phyloP scores from a whole-genome alignment of 225 moss, liverwort and hornwort species.

The Marchantia paleacea region DNA sequence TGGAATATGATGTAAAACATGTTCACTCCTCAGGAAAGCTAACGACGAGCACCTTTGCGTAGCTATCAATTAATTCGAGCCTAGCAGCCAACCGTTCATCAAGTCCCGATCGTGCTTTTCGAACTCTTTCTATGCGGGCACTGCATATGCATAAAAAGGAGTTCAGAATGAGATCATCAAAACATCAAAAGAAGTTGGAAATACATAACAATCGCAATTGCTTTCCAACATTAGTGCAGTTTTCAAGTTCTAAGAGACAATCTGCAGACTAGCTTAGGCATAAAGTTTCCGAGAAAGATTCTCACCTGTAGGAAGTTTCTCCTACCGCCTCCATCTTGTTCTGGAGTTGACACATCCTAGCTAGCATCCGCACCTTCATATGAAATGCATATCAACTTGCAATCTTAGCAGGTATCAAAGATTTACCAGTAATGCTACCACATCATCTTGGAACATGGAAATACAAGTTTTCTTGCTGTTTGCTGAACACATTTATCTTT shows the following conservation, averaged over 20 bases:
- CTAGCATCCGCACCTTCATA: constrained; percentile 88
- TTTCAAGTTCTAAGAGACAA: neutral
- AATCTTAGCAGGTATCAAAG: neutral
- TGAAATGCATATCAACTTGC: neutral
- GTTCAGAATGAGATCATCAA: neutral
- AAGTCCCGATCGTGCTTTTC: constrained; percentile 73
- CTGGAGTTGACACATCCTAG: constrained; percentile 98
- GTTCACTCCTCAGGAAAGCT: neutral
- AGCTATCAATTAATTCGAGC: constrained; percentile 86
- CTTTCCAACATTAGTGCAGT: too few species aligned
- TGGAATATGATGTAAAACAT: neutral
- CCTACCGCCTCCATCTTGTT: constrained; percentile 99
- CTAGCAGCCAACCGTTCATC: constrained; percentile 85
- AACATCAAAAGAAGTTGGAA: too few species aligned
- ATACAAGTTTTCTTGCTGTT: neutral
- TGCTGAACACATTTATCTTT: neutral
- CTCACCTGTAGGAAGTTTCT: constrained; percentile 74
- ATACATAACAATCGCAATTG: too few species aligned
- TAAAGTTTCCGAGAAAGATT: neutral
- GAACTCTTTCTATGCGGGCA: constrained; percentile 89
- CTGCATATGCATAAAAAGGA: constrained; percentile 33
- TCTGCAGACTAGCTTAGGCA: neutral
- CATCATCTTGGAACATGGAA: neutral
- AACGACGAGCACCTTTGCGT: constrained; percentile 62
- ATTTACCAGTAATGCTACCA: neutral